Evolutionary conservation across 2,329 filamentous ascomycete species (phyloP).

Genomic region (Aspergillus niger): DNA sequence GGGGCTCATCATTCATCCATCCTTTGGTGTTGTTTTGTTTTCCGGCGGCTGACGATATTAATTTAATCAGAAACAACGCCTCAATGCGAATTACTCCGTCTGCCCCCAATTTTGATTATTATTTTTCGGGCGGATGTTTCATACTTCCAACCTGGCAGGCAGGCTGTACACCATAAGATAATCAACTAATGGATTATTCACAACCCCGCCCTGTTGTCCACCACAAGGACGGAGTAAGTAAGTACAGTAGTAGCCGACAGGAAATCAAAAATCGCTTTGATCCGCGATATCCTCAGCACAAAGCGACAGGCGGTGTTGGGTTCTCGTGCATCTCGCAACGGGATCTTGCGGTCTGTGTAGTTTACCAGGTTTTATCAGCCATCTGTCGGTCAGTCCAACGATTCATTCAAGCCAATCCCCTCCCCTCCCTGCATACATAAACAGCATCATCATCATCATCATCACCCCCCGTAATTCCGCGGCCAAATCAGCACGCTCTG

Average conservation of each 20-base stretch:
- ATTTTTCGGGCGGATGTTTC: constrained; percentile 9
- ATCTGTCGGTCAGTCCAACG: constrained; percentile 8
- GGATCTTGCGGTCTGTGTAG: constrained; percentile 10
- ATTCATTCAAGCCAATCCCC: background rate
- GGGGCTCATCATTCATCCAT: background rate
- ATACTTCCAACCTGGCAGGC: constrained; percentile 1
- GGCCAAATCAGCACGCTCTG: background rate
- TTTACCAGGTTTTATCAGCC: background rate
- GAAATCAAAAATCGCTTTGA: background rate
- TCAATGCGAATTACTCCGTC: background rate
- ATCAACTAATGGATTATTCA: background rate
- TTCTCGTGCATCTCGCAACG: constrained; percentile 10
- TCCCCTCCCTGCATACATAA: background rate
- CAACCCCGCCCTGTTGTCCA: background rate
- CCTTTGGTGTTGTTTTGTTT: background rate
- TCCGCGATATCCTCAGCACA: background rate
- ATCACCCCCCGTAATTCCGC: background rate
- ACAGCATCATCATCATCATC: background rate
- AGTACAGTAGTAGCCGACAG: too few species aligned
- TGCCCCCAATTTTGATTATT: background rate
- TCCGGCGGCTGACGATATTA: background rate
- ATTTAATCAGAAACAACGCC: constrained; percentile 4
- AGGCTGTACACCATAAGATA: background rate
- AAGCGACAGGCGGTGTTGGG: background rate
- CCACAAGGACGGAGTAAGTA: too few species aligned